These are phyloP conservation scores for Geranomyces michiganensis DNA, from an alignment of 192 early-diverging fungal species.

Conservation along the genomic window DNA sequence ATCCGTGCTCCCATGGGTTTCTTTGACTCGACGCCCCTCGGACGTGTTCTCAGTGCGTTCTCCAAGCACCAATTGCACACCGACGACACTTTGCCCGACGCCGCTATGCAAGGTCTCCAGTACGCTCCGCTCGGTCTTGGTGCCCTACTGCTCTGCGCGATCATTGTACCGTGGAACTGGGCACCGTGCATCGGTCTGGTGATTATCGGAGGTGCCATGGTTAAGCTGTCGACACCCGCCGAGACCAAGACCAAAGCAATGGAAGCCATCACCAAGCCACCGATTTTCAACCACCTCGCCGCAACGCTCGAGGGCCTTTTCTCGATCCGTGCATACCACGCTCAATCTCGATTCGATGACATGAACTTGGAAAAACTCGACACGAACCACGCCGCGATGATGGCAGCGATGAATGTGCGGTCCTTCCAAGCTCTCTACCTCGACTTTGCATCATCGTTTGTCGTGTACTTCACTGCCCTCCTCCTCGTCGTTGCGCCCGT, in stretches of 20 bases:
- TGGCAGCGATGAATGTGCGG: conserved; percentile 54
- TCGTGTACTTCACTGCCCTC: conserved; percentile 54
- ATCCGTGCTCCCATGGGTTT: conserved; percentile 63
- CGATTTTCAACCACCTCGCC: conserved; percentile 68
- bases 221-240: conserved; percentile 42
- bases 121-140: conserved; percentile 58
- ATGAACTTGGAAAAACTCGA: conserved; percentile 61
- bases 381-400: conserved; percentile 56
- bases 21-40: conserved; percentile 60
- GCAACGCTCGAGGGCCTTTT: conserved; percentile 68
- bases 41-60: conserved; percentile 58
- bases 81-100: conserved; percentile 56
- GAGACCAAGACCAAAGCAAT: conserved; percentile 31
- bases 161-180: conserved; percentile 67
- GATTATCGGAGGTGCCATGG: conserved; percentile 45
- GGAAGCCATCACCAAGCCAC: conserved; percentile 65
- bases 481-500: conserved; percentile 48
- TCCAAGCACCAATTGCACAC: conserved; percentile 57
- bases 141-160: conserved; percentile 59
- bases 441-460: conserved; percentile 32
- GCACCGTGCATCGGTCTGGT: conserved; percentile 51
- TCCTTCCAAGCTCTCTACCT: conserved; percentile 59
- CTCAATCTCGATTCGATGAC: conserved; percentile 59
- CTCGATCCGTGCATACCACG: conserved; percentile 67
- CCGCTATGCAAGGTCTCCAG: conserved; percentile 54